Conservation (phyloP, 768 basidiomycete genomes). For the Saitozyma sp. region DNA sequence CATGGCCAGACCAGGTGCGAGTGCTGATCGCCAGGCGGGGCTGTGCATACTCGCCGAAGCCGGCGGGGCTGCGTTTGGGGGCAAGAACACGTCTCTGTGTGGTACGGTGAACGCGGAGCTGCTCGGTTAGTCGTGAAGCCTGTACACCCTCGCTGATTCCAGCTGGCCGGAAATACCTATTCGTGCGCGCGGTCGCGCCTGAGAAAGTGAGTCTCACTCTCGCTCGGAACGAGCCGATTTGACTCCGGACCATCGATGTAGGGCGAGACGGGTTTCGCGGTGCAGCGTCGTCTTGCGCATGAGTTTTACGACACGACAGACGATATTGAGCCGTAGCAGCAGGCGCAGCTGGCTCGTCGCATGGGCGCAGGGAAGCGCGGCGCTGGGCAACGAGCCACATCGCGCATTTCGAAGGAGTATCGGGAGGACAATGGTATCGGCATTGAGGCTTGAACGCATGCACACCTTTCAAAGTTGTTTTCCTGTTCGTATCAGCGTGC, state of each 20-base stretch:
- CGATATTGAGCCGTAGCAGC: slow-evolving; percentile 7
- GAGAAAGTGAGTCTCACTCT: slow-evolving; percentile 9
- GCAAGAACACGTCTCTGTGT: slow-evolving; percentile 4
- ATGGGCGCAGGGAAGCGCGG: too few species aligned
- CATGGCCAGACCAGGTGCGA: not conserved
- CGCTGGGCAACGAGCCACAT: too few species aligned
- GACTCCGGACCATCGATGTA: not conserved
- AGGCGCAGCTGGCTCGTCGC: too few species aligned
- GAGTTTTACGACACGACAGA: slow-evolving; percentile 8
- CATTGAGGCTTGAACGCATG: too few species aligned
- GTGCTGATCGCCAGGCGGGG: slow-evolving; percentile 3
- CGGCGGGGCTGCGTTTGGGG: slow-evolving; percentile 6
- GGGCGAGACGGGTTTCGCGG: slow-evolving; percentile 1
- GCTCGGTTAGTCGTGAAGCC: slow-evolving; percentile 1
- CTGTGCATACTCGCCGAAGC: slow-evolving; percentile 6
- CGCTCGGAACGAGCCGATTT: too few species aligned
- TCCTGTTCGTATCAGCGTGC: too few species aligned
- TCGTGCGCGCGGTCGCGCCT: slow-evolving; percentile 8
- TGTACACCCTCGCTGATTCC: not conserved
- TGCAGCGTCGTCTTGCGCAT: slow-evolving; percentile 3
- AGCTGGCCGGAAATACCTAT: slow-evolving; percentile 9
- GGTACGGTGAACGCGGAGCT: slow-evolving; percentile 1
- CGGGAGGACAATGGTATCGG: too few species aligned
- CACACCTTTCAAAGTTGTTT: too few species aligned
- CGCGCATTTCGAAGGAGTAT: too few species aligned